Evolutionary conservation across 2,329 filamentous ascomycete species (phyloP).

Genomic region (Aspergillus glaucus): DNA sequence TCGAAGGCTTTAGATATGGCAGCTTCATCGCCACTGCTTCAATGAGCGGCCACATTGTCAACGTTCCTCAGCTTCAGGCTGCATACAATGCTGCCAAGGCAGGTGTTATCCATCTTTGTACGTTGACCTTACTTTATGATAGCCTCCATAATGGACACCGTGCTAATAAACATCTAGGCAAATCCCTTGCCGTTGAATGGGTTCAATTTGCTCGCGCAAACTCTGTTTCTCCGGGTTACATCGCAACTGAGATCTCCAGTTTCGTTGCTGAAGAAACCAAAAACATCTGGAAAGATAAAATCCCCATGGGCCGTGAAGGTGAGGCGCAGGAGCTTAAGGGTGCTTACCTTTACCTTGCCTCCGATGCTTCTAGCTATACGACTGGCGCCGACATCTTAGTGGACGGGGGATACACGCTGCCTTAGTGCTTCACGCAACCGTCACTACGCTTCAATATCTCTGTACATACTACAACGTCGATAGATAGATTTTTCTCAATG

Average conservation of each 20-base stretch:
- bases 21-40: constrained; percentile 73
- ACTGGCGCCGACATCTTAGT: constrained; percentile 69
- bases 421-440: constrained; percentile 2
- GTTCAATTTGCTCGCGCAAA: constrained; percentile 67
- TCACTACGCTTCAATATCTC: too few species aligned
- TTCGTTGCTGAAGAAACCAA: constrained; percentile 62
- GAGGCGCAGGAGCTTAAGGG: constrained; percentile 71
- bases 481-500: too few species aligned
- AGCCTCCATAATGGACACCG: constrained; percentile 23
- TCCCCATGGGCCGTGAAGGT: constrained; percentile 71
- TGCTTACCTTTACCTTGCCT: constrained; percentile 75
- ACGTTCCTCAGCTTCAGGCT: constrained; percentile 67
- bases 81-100: constrained; percentile 70
- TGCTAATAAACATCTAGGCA: constrained; percentile 41
- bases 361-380: constrained; percentile 78
- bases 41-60: constrained; percentile 73
- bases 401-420: constrained; percentile 61
- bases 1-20: constrained; percentile 56
- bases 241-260: constrained; percentile 64
- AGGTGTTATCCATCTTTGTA: constrained; percentile 47
- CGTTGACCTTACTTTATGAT: constrained; percentile 23
- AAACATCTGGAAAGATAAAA: constrained; percentile 69
- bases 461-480: too few species aligned
- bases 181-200: constrained; percentile 70
- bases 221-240: constrained; percentile 68